Conservation (phyloP, 345 rosid genomes). For the Excoecaria agallocha region DNA sequence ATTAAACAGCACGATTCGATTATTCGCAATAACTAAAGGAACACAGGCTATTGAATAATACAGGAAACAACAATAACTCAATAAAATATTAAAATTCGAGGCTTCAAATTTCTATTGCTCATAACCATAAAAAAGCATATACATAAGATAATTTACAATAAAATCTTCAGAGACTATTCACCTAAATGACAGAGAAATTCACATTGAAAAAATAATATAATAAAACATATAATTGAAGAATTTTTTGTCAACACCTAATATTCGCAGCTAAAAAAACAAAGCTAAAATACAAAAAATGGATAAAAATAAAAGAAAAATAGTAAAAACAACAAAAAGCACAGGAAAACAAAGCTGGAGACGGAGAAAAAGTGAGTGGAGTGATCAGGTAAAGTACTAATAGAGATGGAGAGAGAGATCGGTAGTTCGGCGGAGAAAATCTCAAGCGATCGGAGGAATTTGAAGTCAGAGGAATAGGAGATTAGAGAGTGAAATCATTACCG, state of each 20-base stretch:
- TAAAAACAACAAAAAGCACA: neutral
- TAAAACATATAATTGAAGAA: neutral
- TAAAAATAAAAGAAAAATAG: neutral
- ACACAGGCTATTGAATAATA: neutral
- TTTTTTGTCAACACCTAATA: neutral
- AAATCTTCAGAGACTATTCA: neutral
- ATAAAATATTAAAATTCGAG: neutral
- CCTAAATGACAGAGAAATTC: neutral
- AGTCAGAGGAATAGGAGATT: slow-evolving; percentile 11
- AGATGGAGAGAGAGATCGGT: slow-evolving; percentile 32
- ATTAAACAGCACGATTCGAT: too few species aligned
- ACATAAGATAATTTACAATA: neutral
- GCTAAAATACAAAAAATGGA: slow-evolving; percentile 9
- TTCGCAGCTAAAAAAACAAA: neutral
- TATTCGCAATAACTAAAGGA: neutral
- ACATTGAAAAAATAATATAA: neutral
- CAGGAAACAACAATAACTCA: neutral
- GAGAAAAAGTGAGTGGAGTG: slow-evolving; percentile 17
- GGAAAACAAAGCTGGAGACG: neutral
- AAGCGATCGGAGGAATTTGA: slow-evolving; percentile 29
- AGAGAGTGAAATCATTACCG: too few species aligned
- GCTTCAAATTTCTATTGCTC: neutral
- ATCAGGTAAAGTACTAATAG: slow-evolving; percentile 48
- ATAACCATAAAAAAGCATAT: neutral
- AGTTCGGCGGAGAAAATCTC: slow-evolving; percentile 21